These are phyloP conservation scores for Chamaecyparis obtusa DNA, from an alignment of 75 land plant species.

Conservation along the genomic window DNA sequence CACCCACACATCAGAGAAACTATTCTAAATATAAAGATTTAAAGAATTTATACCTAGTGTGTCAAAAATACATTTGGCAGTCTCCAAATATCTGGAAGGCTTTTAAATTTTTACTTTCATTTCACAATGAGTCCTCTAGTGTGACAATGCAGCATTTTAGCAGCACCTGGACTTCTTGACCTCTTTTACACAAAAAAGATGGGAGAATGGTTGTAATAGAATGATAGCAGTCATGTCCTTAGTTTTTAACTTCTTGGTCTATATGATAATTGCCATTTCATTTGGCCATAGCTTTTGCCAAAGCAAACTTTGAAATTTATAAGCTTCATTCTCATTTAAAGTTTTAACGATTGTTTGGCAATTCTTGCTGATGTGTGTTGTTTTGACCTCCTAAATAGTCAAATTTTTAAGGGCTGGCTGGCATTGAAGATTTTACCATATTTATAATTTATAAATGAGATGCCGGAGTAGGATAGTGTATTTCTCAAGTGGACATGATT, in stretches of 20 bases:
- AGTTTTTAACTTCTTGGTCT: not conserved
- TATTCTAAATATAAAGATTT: not conserved
- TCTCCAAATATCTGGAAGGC: not conserved
- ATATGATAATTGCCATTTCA: not conserved
- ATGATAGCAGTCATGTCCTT: not conserved
- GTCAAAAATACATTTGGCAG: not conserved
- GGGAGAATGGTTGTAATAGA: not conserved
- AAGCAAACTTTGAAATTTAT: not conserved
- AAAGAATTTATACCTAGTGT: not conserved
- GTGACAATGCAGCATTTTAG: not conserved
- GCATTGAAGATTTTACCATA: not conserved
- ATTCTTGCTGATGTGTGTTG: not conserved
- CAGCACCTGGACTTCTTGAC: not conserved
- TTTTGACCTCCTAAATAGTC: not conserved
- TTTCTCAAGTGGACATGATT: not conserved
- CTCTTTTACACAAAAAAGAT: not conserved
- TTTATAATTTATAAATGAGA: not conserved
- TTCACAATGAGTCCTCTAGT: not conserved
- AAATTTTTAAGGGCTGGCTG: not conserved
- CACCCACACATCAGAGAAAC: not conserved
- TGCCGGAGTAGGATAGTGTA: not conserved
- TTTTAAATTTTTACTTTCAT: not conserved
- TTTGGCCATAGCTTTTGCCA: not conserved
- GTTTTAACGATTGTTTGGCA: not conserved
- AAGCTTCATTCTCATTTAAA: not conserved